These are phyloP conservation scores for Trichoderma semiorbis DNA, from an alignment of 2,329 filamentous ascomycete species.

Conservation along the genomic window DNA sequence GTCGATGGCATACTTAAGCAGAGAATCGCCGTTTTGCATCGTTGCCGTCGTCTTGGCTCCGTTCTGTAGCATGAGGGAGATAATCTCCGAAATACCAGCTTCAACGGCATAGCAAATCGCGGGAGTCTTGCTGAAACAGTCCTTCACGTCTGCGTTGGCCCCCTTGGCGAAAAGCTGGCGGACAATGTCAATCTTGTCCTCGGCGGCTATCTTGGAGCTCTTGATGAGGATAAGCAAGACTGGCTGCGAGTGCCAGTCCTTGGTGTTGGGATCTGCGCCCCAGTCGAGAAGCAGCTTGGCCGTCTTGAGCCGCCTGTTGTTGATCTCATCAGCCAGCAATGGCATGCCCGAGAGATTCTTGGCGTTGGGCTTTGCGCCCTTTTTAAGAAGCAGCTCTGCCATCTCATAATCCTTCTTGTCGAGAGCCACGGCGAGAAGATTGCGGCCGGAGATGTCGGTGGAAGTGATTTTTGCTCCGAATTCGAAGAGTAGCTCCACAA, in stretches of 20 bases:
- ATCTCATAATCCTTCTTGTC: slow-evolving; percentile 30
- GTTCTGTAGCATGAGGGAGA: slow-evolving; percentile 29
- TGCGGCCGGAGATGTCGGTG: slow-evolving; percentile 30
- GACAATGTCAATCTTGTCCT: slow-evolving; percentile 28
- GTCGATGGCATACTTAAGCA: slow-evolving; percentile 32
- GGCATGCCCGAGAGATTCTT: slow-evolving; percentile 31
- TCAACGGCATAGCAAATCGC: slow-evolving; percentile 29
- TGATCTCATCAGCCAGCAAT: slow-evolving; percentile 34
- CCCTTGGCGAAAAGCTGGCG: slow-evolving; percentile 34
- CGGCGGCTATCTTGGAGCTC: slow-evolving; percentile 25
- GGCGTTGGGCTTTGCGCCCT: slow-evolving; percentile 33
- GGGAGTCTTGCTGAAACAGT: slow-evolving; percentile 23
- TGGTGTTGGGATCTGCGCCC: slow-evolving; percentile 33
- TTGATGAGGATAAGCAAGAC: slow-evolving; percentile 30
- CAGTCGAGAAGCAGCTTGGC: slow-evolving; percentile 32
- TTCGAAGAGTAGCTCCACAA: slow-evolving; percentile 30
- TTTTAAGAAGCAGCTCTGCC: slow-evolving; percentile 32
- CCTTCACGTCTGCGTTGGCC: slow-evolving; percentile 30
- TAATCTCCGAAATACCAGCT: slow-evolving; percentile 24
- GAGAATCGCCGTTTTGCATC: slow-evolving; percentile 31
- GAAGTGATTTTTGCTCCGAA: slow-evolving; percentile 36
- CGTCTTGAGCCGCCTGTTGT: slow-evolving; percentile 32
- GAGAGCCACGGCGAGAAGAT: slow-evolving; percentile 30
- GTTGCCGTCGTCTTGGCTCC: slow-evolving; percentile 29
- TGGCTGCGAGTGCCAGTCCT: slow-evolving; percentile 32